Conservation (phyloP, 805 yeast genomes). For the Starmera pachycereana region DNA sequence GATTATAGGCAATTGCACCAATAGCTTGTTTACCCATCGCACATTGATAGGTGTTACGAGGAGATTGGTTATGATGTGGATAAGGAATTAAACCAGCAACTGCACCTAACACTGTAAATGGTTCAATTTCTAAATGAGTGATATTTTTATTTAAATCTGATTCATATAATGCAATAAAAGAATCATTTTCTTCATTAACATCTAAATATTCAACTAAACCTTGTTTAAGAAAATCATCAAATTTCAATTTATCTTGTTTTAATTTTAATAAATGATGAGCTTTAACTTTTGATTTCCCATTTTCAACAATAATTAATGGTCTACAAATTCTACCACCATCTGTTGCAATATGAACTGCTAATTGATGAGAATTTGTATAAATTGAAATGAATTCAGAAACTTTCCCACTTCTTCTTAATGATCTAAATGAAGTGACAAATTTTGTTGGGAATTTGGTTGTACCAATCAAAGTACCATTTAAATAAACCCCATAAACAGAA, state of each 20-base stretch:
- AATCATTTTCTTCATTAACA: slow-evolving; percentile 95
- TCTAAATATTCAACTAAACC: slow-evolving; percentile 94
- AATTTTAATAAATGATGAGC: slow-evolving; percentile 59
- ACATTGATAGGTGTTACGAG: slow-evolving; percentile 87
- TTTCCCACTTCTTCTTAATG: slow-evolving; percentile 72
- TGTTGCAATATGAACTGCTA: slow-evolving; percentile 94
- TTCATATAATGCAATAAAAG: slow-evolving; percentile 86
- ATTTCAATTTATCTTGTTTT: slow-evolving; percentile 62
- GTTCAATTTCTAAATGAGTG: slow-evolving; percentile 93
- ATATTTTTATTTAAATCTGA: slow-evolving; percentile 41
- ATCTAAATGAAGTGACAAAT: slow-evolving; percentile 72
- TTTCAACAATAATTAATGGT: slow-evolving; percentile 81
- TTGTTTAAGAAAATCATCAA: slow-evolving; percentile 77
- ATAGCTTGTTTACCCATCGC: slow-evolving; percentile 99
- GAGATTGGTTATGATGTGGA: slow-evolving; percentile 89
- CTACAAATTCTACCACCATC: slow-evolving; percentile 99
- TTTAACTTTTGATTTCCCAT: slow-evolving; percentile 59
- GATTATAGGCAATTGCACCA: slow-evolving; percentile 97
- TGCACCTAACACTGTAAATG: slow-evolving; percentile 86
- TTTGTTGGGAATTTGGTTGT: slow-evolving; percentile 78
- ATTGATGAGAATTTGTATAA: slow-evolving; percentile 80
- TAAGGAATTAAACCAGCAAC: slow-evolving; percentile 90
- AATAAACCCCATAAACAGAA: slow-evolving; percentile 70
- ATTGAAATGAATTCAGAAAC: slow-evolving; percentile 87
- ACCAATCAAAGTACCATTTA: slow-evolving; percentile 93